phyloP scores from a whole-genome alignment of 257 asterid species.

The Rhazya stricta region DNA sequence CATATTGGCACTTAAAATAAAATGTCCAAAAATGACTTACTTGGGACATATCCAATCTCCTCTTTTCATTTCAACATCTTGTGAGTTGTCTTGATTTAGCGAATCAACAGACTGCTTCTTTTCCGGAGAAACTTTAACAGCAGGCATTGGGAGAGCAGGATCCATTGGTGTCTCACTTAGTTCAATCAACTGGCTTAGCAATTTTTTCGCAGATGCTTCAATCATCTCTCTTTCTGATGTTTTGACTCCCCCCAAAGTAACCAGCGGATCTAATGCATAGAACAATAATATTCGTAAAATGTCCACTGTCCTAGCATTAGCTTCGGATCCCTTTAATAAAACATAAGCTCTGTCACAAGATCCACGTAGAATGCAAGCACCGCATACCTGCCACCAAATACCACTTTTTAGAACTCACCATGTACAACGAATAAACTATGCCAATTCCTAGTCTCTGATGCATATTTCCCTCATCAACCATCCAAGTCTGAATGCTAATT shows the following conservation, averaged over 20 bases:
- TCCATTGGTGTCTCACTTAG: constrained; percentile 56
- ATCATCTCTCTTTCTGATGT: constrained; percentile 51
- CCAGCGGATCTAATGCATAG: constrained; percentile 69
- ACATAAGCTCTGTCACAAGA: constrained; percentile 84
- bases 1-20: not conserved
- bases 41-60: constrained; percentile 70
- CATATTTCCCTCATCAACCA: not conserved
- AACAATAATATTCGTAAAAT: constrained; percentile 59
- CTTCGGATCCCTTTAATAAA: constrained; percentile 53
- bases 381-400: constrained; percentile 56
- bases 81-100: constrained; percentile 21
- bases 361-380: constrained; percentile 71
- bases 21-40: constrained; percentile 39
- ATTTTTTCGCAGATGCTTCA: constrained; percentile 68
- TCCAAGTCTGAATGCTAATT: not conserved
- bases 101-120: constrained; percentile 35
- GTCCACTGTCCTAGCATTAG: constrained; percentile 74
- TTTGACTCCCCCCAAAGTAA: constrained; percentile 43
- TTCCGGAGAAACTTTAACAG: constrained; percentile 25
- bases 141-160: constrained; percentile 54
- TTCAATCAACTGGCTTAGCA: constrained; percentile 62
- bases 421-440: not conserved
- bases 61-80: constrained; percentile 42
- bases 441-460: not conserved
- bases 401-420: not conserved